Percentiles rank a stretch among this genome's conserved stretches.
Conservation (phyloP, 2,329 filamentous ascomycete species). For the Cercospora sesami region DNA sequence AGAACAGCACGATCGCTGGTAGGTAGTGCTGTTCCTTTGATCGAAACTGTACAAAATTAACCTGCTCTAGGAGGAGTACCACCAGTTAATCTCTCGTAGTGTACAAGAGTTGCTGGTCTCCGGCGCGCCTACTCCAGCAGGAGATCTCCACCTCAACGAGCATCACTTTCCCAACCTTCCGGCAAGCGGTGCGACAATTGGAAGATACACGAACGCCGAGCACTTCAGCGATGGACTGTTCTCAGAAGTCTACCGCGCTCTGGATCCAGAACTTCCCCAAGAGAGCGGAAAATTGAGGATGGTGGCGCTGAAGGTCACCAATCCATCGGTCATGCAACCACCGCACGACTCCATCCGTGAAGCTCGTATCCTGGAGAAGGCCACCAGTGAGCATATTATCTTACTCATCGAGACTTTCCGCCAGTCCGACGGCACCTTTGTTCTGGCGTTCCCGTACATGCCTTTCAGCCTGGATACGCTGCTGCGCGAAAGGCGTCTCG, state of each 20-base stretch:
- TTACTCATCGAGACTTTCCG: constrained; percentile 70
- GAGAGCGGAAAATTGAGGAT: constrained; percentile 32
- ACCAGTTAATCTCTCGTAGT: constrained; percentile 42
- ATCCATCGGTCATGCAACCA: constrained; percentile 67
- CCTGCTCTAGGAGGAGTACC: constrained; percentile 57
- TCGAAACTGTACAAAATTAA: constrained; percentile 23
- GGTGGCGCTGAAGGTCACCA: constrained; percentile 83
- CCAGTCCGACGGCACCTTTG: constrained; percentile 68
- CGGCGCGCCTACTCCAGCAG: constrained; percentile 35
- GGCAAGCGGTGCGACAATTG: constrained; percentile 48
- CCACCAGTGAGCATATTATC: constrained; percentile 62
- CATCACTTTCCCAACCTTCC: constrained; percentile 38
- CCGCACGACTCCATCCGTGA: constrained; percentile 84
- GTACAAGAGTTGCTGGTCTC: constrained; percentile 34
- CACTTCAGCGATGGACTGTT: constrained; percentile 69
- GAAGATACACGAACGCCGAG: constrained; percentile 57
- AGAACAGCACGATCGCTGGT: constrained; percentile 60
- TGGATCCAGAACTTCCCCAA: constrained; percentile 38
- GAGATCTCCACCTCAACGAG: constrained; percentile 33
- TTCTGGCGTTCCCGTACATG: constrained; percentile 84
- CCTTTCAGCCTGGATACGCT: constrained; percentile 70
- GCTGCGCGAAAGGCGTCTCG: constrained; percentile 48
- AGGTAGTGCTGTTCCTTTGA: constrained; percentile 26
- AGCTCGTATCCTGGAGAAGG: constrained; percentile 65
- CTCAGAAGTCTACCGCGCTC: constrained; percentile 76